These are phyloP conservation scores for Naganishia vishniacii DNA, from an alignment of 768 basidiomycete genomes.

Conservation along the genomic window DNA sequence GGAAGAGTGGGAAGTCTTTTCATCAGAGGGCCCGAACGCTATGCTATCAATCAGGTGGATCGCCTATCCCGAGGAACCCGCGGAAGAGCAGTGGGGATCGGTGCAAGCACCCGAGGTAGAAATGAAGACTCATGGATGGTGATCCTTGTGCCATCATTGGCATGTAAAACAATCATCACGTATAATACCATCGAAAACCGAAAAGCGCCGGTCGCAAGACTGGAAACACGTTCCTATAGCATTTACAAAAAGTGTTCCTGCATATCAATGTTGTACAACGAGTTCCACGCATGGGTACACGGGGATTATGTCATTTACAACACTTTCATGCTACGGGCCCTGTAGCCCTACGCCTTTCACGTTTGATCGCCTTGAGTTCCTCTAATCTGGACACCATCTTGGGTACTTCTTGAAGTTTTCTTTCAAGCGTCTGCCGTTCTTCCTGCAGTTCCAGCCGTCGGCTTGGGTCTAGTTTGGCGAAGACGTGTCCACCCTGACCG, in stretches of 20 bases:
- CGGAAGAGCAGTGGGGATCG: conserved; percentile 4
- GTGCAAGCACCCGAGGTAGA: conserved; percentile 4
- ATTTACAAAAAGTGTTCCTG: conserved; percentile 12
- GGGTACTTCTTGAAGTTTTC: conserved; percentile 81
- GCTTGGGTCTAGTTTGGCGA: conserved; percentile 84
- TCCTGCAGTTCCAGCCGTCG: conserved; percentile 83
- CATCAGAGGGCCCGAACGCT: conserved; percentile 1
- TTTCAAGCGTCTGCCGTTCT: conserved; percentile 83
- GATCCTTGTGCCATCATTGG: background rate
- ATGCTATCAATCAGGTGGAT: conserved; percentile 16
- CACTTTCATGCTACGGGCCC: background rate
- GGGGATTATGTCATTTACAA: background rate
- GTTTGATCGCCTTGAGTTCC: conserved; percentile 57
- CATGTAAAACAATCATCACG: background rate
- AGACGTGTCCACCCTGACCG: conserved; percentile 90
- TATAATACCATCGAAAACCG: background rate
- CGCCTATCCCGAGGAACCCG: conserved; percentile 12
- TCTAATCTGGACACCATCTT: conserved; percentile 71
- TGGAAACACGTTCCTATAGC: background rate
- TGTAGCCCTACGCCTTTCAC: conserved; percentile 32
- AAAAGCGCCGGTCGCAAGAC: background rate
- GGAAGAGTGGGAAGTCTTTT: conserved; percentile 30
- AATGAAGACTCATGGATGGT: conserved; percentile 11
- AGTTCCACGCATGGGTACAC: background rate
- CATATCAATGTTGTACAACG: conserved; percentile 12